Base-by-base conservation (phyloP, 2,329 filamentous ascomycete genomes). In the Fusarium paranaense region DNA sequence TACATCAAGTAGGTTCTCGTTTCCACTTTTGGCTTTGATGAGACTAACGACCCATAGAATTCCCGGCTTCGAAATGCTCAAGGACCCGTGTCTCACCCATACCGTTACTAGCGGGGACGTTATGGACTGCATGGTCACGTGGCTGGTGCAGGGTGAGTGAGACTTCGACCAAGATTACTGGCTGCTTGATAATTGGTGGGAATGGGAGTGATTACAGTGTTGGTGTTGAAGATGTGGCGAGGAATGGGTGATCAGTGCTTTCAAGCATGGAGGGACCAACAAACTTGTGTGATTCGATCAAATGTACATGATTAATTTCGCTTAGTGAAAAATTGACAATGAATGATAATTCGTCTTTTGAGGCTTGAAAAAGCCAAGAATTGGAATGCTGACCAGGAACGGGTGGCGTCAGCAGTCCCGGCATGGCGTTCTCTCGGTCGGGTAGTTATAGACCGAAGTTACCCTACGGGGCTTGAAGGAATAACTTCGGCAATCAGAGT, bases 41-140 rank as follows among this genome's bases (percentile, higher is more conserved):
- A 11, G 30, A 11, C 30, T 32, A 11, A 11, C 30, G 9, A 32
- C 11, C 10, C 30, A 32, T 32, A 32, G 30, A 10, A 32, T 32
- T 32, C 30, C 10, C 10, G 78, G 75, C 2, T 65, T 77, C 16
- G 68, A 66, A 22, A 76, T 70, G 25, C 66, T 82, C 32, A 57
- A 76, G 71, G 71, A 72, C 27, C 54, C 64, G 6, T 74, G 78
- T 25, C 38, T 61, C 14, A 42, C 22, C 6, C 32, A 61, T 13
- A 61, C 38, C 11, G n/a, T 61, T 6, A 25, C 58, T 7, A 10
- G 58, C 37, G 58, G 38, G 4, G 40, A 47, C n/a, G 58, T 47
- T 45, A 33, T 14, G 13, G 30, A 61, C 27, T 47, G 14, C 13
- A 33, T 45, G 10, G 13, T 42, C n/a, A 47, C 42, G 40, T 30